Conservation (phyloP, 2,329 filamentous ascomycete genomes). For the Aspergillus sp. region DNA sequence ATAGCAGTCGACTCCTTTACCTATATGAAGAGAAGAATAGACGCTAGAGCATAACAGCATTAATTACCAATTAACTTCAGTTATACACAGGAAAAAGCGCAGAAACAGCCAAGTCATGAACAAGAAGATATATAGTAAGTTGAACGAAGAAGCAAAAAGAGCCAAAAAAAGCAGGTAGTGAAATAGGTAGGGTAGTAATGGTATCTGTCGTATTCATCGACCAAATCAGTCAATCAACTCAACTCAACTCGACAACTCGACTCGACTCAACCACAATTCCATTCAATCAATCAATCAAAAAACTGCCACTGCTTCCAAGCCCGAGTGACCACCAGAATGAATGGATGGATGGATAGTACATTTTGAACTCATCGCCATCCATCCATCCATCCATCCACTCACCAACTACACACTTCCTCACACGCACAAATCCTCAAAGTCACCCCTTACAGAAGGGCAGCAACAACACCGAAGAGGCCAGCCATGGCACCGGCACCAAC, state of each 20-base stretch:
- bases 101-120: conserved; percentile 11
- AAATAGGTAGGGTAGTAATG: conserved; percentile 2
- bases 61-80: conserved; percentile 8
- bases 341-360: neutral
- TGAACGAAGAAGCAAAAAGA: conserved; percentile 6
- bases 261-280: neutral
- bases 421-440: neutral
- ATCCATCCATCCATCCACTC: neutral
- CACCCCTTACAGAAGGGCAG: conserved; percentile 49
- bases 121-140: conserved; percentile 1
- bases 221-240: conserved; percentile 5
- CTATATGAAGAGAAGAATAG: no score
- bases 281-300: conserved; percentile 9
- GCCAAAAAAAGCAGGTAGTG: neutral
- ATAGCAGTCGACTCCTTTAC: neutral
- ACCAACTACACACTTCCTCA: neutral
- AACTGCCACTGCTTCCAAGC: neutral
- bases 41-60: conserved; percentile 5
- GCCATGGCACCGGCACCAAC: conserved; percentile 54
- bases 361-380: neutral
- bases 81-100: conserved; percentile 19
- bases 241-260: conserved; percentile 3
- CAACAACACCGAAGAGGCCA: conserved; percentile 57
- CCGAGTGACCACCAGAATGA: neutral
- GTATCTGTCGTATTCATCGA: conserved; percentile 19